These are phyloP conservation scores for Aulographum hederae DNA, from an alignment of 2,329 filamentous ascomycete genomes.

Conservation along the genomic window DNA sequence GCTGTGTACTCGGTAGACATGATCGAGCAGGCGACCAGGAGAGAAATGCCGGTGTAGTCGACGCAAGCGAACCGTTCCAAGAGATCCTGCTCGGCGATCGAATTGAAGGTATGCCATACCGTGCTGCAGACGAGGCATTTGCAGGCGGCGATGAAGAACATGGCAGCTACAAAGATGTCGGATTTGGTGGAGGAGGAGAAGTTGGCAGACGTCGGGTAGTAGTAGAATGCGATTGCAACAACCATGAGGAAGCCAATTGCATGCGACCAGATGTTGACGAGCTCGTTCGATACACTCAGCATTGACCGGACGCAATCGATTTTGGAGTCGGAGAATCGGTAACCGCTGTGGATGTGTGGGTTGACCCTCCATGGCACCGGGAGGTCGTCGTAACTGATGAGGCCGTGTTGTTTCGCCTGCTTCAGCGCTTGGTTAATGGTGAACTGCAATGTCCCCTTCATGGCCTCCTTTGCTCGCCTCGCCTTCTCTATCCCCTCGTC, in stretches of 20 bases:
- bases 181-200: slow-evolving; percentile 74
- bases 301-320: slow-evolving; percentile 72
- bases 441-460: slow-evolving; percentile 50
- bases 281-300: slow-evolving; percentile 76
- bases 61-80: slow-evolving; percentile 95
- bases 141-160: slow-evolving; percentile 92
- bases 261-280: slow-evolving; percentile 97
- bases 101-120: slow-evolving; percentile 98
- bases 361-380: slow-evolving; percentile 89
- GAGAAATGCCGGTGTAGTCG: slow-evolving; percentile 92
- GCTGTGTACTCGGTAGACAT: slow-evolving; percentile 97
- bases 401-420: slow-evolving; percentile 58
- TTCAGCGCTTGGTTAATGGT: slow-evolving; percentile 64
- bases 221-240: slow-evolving; percentile 79
- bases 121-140: slow-evolving; percentile 90
- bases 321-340: slow-evolving; percentile 86
- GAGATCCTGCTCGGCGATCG: slow-evolving; percentile 72
- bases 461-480: slow-evolving; percentile 52
- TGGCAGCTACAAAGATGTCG: slow-evolving; percentile 76
- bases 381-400: slow-evolving; percentile 78
- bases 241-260: slow-evolving; percentile 77
- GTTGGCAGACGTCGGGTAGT: slow-evolving; percentile 76
- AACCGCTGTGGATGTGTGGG: slow-evolving; percentile 77
- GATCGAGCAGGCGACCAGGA: slow-evolving; percentile 88
- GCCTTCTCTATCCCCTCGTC: slow-evolving; percentile 70